Evolutionary conservation across 2,329 filamentous ascomycete genomes (phyloP), one percentile per base, ranked within the genome.

Genomic region (Alternaria brassicicola): DNA sequence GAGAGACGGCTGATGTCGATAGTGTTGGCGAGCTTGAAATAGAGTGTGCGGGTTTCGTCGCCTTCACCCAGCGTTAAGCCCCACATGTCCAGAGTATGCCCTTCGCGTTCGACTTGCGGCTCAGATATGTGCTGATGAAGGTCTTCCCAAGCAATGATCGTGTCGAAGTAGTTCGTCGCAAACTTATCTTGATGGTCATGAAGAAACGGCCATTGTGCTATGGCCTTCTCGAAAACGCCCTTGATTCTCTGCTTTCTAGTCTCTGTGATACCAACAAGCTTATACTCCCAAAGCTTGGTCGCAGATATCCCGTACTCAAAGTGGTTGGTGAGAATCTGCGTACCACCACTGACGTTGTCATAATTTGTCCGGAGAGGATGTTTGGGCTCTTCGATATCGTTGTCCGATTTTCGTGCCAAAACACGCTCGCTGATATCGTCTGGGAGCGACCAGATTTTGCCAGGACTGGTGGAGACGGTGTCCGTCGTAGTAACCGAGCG

Each of bases 311-410:
- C 10, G 23, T 42, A 26, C 36, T 56, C 53, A 52, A 67, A 67
- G 36, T 67, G 64, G 35, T 67, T 67, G 13, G 51, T 45, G 21
- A 59, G 36, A 13, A 9, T 26, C 25, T 26, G 25, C 25, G n/a
- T n/a, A n/a, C n/a, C n/a, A n/a, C n/a, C n/a, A n/a, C n/a, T n/a
- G n/a, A n/a, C n/a, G n/a, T n/a, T n/a, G n/a, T n/a, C n/a, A n/a
- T n/a, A n/a, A n/a, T n/a, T n/a, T n/a, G n/a, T n/a, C n/a, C n/a
- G n/a, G n/a, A n/a, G n/a, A n/a, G n/a, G n/a, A n/a, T n/a, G n/a
- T n/a, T n/a, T n/a, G n/a, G n/a, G n/a, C n/a, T n/a, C n/a, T n/a
- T n/a, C n/a, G n/a, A n/a, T n/a, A n/a, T n/a, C n/a, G n/a, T n/a
- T n/a, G n/a, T n/a, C n/a, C n/a, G n/a, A n/a, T n/a, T n/a, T n/a